A percentile compares a stretch with the other conserved stretches of the same genome.
Conservation (phyloP, 257 asterid species). For the Penstemon barbatus region DNA sequence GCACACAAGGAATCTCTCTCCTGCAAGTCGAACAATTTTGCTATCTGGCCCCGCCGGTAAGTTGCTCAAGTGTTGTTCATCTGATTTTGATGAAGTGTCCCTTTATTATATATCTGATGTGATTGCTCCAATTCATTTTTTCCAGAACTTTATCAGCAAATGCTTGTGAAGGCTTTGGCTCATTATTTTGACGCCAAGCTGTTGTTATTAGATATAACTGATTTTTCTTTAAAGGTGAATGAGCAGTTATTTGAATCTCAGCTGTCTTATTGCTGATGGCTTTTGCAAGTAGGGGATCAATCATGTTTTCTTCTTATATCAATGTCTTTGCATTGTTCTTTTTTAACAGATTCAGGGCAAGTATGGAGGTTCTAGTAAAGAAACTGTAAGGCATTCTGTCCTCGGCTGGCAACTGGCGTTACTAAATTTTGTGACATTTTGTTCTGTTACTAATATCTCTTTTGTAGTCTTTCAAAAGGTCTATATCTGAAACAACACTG, state of each 20-base stretch:
- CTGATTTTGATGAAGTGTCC: not conserved
- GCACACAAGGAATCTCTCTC: slow-evolving; percentile 78
- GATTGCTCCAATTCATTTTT: slow-evolving; percentile 19
- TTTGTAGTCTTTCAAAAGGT: slow-evolving; percentile 67
- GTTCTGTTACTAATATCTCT: slow-evolving; percentile 26
- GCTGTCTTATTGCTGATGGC: not conserved
- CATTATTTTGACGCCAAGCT: slow-evolving; percentile 71
- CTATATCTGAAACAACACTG: slow-evolving; percentile 71
- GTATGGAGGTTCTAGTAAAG: slow-evolving; percentile 55
- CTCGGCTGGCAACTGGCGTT: not conserved
- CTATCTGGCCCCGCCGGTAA: slow-evolving; percentile 86
- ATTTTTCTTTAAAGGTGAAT: slow-evolving; percentile 72
- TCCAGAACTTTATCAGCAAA: slow-evolving; percentile 72
- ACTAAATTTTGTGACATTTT: slow-evolving; percentile 8
- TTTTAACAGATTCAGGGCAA: slow-evolving; percentile 71
- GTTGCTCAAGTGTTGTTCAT: slow-evolving; percentile 26
- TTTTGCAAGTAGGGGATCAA: slow-evolving; percentile 7
- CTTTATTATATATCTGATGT: slow-evolving; percentile 8
- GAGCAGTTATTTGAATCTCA: not conserved
- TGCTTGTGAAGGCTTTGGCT: slow-evolving; percentile 81
- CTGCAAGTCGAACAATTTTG: slow-evolving; percentile 80
- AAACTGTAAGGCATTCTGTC: slow-evolving; percentile 51
- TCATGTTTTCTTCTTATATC: slow-evolving; percentile 11
- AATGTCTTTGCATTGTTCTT: slow-evolving; percentile 26
- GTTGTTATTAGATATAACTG: slow-evolving; percentile 64